Evolutionary conservation across 106 monocot genomes (phyloP).

Genomic region (Apostasia shenzhenica): DNA sequence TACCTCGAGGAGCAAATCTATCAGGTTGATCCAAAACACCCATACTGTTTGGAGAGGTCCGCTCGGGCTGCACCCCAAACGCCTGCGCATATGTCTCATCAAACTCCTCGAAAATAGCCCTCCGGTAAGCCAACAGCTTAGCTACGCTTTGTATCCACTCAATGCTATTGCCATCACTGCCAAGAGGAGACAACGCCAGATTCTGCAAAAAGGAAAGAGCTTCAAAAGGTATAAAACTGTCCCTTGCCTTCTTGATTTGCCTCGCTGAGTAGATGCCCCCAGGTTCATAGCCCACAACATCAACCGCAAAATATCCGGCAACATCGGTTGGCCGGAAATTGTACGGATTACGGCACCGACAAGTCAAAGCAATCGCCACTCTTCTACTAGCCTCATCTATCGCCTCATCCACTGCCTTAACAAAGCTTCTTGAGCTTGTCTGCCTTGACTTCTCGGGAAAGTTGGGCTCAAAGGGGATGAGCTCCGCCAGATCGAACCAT

Average conservation of each 20-base stretch:
- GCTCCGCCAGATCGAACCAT: constrained; percentile 81
- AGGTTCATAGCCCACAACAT: constrained; percentile 57
- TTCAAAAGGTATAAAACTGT: constrained; percentile 34
- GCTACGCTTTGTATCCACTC: constrained; percentile 25
- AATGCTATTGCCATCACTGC: constrained; percentile 7
- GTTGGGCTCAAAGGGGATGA: constrained; percentile 57
- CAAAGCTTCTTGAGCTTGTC: constrained; percentile 34
- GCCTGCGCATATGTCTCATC: constrained; percentile 63
- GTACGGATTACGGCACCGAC: constrained; percentile 39
- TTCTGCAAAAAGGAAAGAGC: constrained; percentile 26
- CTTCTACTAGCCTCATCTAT: constrained; percentile 54
- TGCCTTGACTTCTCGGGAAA: constrained; percentile 62
- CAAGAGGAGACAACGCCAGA: constrained; percentile 21
- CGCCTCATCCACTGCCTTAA: constrained; percentile 75
- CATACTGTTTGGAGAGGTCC: constrained; percentile 11
- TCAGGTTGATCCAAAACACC: constrained; percentile 15
- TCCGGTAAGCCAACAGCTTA: constrained; percentile 31
- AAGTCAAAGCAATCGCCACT: constrained; percentile 51
- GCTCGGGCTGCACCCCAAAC: constrained; percentile 44
- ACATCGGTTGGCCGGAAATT: constrained; percentile 40
- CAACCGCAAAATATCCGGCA: constrained; percentile 43
- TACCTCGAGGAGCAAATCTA: constrained; percentile 50
- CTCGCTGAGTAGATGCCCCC: constrained; percentile 44
- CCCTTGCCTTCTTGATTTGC: constrained; percentile 48
- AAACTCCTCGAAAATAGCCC: constrained; percentile 46